Base-by-base conservation (phyloP, 768 basidiomycete species). In the Infundibulicybe gibba region DNA sequence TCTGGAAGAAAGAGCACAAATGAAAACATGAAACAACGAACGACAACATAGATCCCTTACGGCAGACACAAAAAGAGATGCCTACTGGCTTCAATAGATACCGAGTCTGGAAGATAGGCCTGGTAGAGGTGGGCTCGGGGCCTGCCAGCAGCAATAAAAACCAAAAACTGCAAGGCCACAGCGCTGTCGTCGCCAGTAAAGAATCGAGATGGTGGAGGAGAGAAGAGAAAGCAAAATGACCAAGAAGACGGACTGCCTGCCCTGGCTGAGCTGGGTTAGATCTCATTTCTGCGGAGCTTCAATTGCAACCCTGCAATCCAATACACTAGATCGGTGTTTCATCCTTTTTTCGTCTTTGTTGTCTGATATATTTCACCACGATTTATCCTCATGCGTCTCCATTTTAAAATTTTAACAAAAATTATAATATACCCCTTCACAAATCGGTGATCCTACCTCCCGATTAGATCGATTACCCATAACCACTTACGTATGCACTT, bases 201-300 rank as follows among this genome's bases (percentile, higher is more conserved):
- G 55, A 60, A 45, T 55, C 51, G 40, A 54, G 41, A 21, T 43
- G 49, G 41, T 45, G 45, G 52, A 51, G 33, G 34, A 45, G 34
- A 45, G 47, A 56, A 50, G 45, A 55, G 53, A 49, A 42, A 44
- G 45, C 40, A 45, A 58, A 56, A 54, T 51, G 56, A 51, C 39
- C 49, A 48, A 25, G 25, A 25, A 25, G 25, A 49, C 48, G 44
- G 31, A 17, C n/a, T 16, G 38, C 40, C 43, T 54, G 49, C 45
- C 41, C 52, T 54, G 52, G 41, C 51, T 46, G 40, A 43, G 50
- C 57, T 54, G 46, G 44, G 48, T 56, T 60, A 54, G 63, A 65
- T 66, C 64, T 64, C 53, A 57, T 56, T 48, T 52, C 55, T 51
- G 58, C 66, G 66, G 66, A 68, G 64, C 62, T 35, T 51, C 21